Evolutionary conservation across 2,329 filamentous ascomycete genomes (phyloP), one percentile per base, ranked within the genome.

Genomic region (Colletotrichum plurivorum): DNA sequence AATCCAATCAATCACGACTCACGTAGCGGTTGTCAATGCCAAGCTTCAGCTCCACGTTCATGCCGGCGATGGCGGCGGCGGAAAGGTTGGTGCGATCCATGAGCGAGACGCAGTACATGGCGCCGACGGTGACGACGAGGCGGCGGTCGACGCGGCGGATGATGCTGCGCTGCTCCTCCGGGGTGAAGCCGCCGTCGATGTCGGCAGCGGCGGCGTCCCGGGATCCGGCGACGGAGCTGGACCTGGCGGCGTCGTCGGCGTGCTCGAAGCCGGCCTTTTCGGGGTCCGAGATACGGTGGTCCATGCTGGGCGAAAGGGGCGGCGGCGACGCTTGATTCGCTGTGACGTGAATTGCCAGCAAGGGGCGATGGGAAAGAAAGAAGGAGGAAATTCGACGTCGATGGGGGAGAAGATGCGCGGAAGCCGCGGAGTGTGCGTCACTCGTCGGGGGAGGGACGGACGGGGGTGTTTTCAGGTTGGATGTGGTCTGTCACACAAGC

Each of bases 21-120:
- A 84, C 83, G 55, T 85, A 86, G 75, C 84, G 81, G 60, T 83
- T 81, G 6, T 81, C 83, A 1, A 81, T 76, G 5, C 49, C 52
- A 2, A 89, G 77, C 3, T 75, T 54, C 27, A 89, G 78, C 55
- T 89, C 87, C 1, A 71, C 71, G 16, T 76, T 74, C 85, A 89
- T 88, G 60, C 87, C 93, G 20, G 93, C 93, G 76, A 95, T 91
- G 53, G 88, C 88, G 48, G 92, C 93, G 22, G 88, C 84, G n/a
- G 88, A 88, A 76, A 95, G 81, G 78, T 95, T 95, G 2, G 92
- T 94, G 39, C 93, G 85, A 76, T 96, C 93, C 89, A 95, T 93
- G 68, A 95, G 81, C 72, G 88, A 92, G 73, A 93, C 85, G 76
- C 92, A 93, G 79, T 95, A 95, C 81, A 94, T 87, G 72, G 86